Base-by-base conservation (phyloP, 805 yeast species). In the Starmerella asiatica region DNA sequence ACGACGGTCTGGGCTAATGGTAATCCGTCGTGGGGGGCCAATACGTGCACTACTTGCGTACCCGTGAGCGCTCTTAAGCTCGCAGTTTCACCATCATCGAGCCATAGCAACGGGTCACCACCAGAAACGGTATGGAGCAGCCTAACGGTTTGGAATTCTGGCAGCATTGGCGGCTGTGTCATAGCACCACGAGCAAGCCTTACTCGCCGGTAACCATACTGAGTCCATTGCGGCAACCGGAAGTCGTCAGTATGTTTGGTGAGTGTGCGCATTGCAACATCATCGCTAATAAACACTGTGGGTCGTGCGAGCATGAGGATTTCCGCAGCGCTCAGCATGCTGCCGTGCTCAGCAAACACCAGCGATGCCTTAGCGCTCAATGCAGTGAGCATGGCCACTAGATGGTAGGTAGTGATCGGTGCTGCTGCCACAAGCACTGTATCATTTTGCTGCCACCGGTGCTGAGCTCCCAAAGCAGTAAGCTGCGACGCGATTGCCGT, bases 401-500 rank as follows among this genome's bases (percentile, higher is more conserved):
- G 33, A 9, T 51, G 36, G 44, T 51, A 56, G 5, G 52, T 44
- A 6, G 49, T 40, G 3, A 54, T 44, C 31, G 53, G 41, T 8
- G 56, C 47, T 7, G 58, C 53, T 29, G 57, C 54, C 21, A 57
- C 42, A 18, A 56, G 49, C 2, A 62, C 58, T 3, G 43, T 43
- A 38, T 62, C 67, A 9, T 42, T 19, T 3, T 43, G 16, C 0
- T 21, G 42, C 58, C 61, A 55, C 29, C 51, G 54, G 32, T 56
- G 52, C 14, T 52, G 49, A 12, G 44, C 40, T 1, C 61, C 62
- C 17, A 61, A 46, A 1, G 54, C 54, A 18, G 56, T 52, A 36
- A 61, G 39, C 43, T 62, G 65, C 6, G 61, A 55, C 1, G 64
- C 64, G 8, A 62, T 46, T 1, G 64, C 56, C 1, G 58, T 45